Evolutionary conservation across 192 early-diverging fungal genomes (phyloP).

Genomic region (Coemansia umbellata): DNA sequence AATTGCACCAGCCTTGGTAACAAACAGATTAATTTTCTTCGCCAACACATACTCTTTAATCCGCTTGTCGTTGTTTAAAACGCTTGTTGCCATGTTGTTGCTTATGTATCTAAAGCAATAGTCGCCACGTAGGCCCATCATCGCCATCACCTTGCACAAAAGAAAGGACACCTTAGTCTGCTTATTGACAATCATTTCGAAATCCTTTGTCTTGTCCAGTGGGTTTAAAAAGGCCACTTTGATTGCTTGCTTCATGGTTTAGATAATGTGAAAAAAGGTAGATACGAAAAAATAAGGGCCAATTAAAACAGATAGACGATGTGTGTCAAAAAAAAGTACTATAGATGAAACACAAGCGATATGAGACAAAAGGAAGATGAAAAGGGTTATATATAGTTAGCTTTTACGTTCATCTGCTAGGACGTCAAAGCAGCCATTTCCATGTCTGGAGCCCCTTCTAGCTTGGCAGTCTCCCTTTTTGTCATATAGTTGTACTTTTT

Average conservation of each 20-base stretch:
- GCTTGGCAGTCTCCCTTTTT: no score
- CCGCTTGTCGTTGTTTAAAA: background rate
- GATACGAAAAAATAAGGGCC: no score
- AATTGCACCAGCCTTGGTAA: background rate
- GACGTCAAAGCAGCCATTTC: no score
- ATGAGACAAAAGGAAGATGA: no score
- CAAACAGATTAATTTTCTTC: background rate
- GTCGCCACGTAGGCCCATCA: background rate
- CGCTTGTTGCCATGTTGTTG: background rate
- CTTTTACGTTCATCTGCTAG: no score
- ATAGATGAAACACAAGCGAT: no score
- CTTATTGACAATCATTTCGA: background rate
- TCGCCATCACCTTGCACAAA: background rate
- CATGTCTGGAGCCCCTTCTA: no score
- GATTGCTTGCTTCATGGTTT: background rate
- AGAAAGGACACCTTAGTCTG: background rate
- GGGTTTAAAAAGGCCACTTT: conserved; percentile 2
- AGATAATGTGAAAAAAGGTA: no score
- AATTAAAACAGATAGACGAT: no score
- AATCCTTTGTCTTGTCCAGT: background rate
- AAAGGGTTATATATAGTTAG: no score
- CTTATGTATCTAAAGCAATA: background rate
- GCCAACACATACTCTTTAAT: background rate
- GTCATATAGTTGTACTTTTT: no score
- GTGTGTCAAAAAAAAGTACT: no score